Evolutionary conservation across 805 yeast genomes (phyloP).

Genomic region (Tetrapisispora namnaoensis): DNA sequence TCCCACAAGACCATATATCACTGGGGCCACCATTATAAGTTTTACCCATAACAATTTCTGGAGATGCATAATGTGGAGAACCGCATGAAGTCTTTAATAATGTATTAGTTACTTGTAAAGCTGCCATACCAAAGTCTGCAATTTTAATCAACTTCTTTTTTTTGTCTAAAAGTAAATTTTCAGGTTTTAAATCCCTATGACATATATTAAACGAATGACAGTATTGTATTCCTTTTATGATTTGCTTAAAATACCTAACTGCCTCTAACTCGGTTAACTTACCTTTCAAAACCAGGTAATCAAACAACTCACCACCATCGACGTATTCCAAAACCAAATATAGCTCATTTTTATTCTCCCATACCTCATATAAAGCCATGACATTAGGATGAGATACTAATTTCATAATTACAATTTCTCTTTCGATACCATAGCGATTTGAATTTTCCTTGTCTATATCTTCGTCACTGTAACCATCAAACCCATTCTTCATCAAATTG

Average conservation of each 20-base stretch:
- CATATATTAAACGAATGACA: slow-evolving; percentile 75
- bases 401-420: slow-evolving; percentile 97
- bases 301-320: slow-evolving; percentile 83
- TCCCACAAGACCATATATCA: slow-evolving; percentile 86
- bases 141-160: slow-evolving; percentile 56
- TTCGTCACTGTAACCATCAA: slow-evolving; percentile 3
- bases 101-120: slow-evolving; percentile 61
- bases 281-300: slow-evolving; percentile 57
- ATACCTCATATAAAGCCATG: slow-evolving; percentile 87
- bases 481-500: neutral
- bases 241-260: slow-evolving; percentile 65
- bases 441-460: slow-evolving; percentile 8
- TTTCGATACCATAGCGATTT: slow-evolving; percentile 84
- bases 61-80: slow-evolving; percentile 83
- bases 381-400: slow-evolving; percentile 88
- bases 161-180: slow-evolving; percentile 60
- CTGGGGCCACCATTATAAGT: slow-evolving; percentile 77
- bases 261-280: slow-evolving; percentile 67
- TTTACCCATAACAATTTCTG: slow-evolving; percentile 72
- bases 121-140: slow-evolving; percentile 89
- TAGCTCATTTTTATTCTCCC: slow-evolving; percentile 92
- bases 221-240: slow-evolving; percentile 67
- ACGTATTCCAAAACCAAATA: slow-evolving; percentile 73
- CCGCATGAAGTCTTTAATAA: slow-evolving; percentile 76
- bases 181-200: slow-evolving; percentile 78